A percentile compares a stretch with the other conserved stretches of the same genome.
Conservation (phyloP, 164 flowering plant genomes). For the Stephania japonica region DNA sequence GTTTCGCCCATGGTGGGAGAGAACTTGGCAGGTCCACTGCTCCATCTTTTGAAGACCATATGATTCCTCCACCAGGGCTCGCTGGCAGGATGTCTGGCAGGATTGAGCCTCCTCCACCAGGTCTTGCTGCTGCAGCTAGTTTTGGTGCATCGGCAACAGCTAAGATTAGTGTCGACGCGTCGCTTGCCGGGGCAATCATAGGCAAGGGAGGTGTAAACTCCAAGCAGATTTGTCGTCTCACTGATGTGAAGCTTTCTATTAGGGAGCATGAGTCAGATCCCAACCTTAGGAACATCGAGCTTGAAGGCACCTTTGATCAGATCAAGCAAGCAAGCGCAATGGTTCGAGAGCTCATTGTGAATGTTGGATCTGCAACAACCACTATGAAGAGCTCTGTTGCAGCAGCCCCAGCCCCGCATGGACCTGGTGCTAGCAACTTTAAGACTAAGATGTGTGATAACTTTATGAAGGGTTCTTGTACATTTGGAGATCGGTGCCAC, state of each 20-base stretch:
- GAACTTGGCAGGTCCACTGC: constrained; percentile 65
- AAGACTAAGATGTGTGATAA: constrained; percentile 75
- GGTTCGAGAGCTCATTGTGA: constrained; percentile 61
- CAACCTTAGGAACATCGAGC: constrained; percentile 62
- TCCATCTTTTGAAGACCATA: constrained; percentile 47
- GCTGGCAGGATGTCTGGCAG: constrained; percentile 38
- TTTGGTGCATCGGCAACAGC: constrained; percentile 77
- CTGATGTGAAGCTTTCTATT: constrained; percentile 68
- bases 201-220: constrained; percentile 76
- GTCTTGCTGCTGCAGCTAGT: constrained; percentile 37
- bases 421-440: constrained; percentile 28
- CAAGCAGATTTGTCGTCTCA: constrained; percentile 59
- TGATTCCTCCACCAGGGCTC: constrained; percentile 25
- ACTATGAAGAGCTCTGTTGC: constrained; percentile 17
- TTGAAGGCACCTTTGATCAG: constrained; percentile 78
- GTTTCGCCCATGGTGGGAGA: constrained; percentile 85
- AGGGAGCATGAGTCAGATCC: constrained; percentile 63
- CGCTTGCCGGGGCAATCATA: constrained; percentile 71
- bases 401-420: constrained; percentile 11
- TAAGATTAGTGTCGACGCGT: constrained; percentile 70
- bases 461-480: constrained; percentile 55
- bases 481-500: constrained; percentile 68
- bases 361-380: constrained; percentile 30
- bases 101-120: constrained; percentile 31
- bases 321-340: constrained; percentile 68